A percentile compares a stretch with the other conserved stretches of the same genome.
These are phyloP conservation scores for Pisolithus marmoratus DNA, from an alignment of 768 basidiomycete species.

Conservation along the genomic window DNA sequence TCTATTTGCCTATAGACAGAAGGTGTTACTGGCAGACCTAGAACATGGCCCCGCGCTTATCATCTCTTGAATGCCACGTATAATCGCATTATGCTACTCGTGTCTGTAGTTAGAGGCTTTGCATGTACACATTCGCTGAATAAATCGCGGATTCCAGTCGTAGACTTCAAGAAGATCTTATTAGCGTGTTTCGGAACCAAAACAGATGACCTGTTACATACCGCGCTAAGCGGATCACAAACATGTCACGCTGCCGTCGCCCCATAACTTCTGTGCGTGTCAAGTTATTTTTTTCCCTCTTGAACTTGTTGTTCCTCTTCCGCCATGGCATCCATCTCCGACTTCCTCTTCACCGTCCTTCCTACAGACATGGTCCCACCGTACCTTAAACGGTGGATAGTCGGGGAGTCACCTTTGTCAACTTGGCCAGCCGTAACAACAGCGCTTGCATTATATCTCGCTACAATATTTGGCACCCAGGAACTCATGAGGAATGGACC, in stretches of 20 bases:
- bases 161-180: no score
- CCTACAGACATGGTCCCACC: slow-evolving; percentile 39
- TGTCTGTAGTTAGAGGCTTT: background rate
- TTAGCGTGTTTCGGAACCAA: no score
- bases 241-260: slow-evolving; percentile 26
- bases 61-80: slow-evolving; percentile 37
- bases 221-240: background rate
- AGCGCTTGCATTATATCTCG: slow-evolving; percentile 76
- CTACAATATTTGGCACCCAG: slow-evolving; percentile 79
- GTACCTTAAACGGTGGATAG: slow-evolving; percentile 44
- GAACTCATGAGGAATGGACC: slow-evolving; percentile 76
- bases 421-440: slow-evolving; percentile 60
- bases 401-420: slow-evolving; percentile 53
- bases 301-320: slow-evolving; percentile 19
- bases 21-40: slow-evolving; percentile 46
- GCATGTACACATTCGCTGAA: background rate
- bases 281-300: slow-evolving; percentile 8
- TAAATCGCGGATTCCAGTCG: no score
- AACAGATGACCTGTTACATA: no score
- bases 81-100: background rate
- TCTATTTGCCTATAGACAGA: slow-evolving; percentile 31
- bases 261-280: slow-evolving; percentile 21
- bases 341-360: slow-evolving; percentile 55
- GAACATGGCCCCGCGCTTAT: slow-evolving; percentile 50
- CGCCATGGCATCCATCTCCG: slow-evolving; percentile 69